Evolutionary conservation across 306 rosid genomes (phyloP).

Genomic region (Calophaca sinica): DNA sequence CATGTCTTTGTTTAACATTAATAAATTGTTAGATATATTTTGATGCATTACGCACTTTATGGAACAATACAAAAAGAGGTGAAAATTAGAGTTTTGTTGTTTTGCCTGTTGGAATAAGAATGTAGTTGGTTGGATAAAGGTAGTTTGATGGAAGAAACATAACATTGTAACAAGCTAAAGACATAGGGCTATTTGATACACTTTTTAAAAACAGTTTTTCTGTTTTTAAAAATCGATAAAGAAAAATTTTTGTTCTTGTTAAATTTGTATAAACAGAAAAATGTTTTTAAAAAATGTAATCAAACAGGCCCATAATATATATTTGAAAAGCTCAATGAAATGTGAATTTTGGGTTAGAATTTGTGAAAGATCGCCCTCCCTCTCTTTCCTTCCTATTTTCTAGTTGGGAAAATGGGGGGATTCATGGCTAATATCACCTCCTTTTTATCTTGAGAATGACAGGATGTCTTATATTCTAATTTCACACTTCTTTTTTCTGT

Average conservation of each 20-base stretch:
- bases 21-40: not conserved
- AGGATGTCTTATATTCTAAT: too few relatives aligned
- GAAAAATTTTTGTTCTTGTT: too few relatives aligned
- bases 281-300: too few relatives aligned
- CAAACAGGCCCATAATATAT: too few relatives aligned
- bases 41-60: conserved; percentile 9
- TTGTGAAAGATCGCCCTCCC: not conserved
- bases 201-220: too few relatives aligned
- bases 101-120: conserved; percentile 20
- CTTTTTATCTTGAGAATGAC: conserved; percentile 10
- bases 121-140: conserved; percentile 8
- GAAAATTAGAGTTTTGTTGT: conserved; percentile 2
- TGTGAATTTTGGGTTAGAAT: not conserved
- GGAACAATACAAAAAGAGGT: not conserved
- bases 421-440: not conserved
- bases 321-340: conserved; percentile 17
- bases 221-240: too few relatives aligned
- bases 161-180: not conserved
- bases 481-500: too few relatives aligned
- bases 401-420: not conserved
- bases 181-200: too few relatives aligned
- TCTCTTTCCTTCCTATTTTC: not conserved
- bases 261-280: too few relatives aligned
- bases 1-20: conserved; percentile 14
- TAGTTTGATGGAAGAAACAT: not conserved